Evolutionary conservation across 1,139 yeast genomes (phyloP), one percentile per base, ranked within the genome.

Genomic region (Taphrina deformans): DNA sequence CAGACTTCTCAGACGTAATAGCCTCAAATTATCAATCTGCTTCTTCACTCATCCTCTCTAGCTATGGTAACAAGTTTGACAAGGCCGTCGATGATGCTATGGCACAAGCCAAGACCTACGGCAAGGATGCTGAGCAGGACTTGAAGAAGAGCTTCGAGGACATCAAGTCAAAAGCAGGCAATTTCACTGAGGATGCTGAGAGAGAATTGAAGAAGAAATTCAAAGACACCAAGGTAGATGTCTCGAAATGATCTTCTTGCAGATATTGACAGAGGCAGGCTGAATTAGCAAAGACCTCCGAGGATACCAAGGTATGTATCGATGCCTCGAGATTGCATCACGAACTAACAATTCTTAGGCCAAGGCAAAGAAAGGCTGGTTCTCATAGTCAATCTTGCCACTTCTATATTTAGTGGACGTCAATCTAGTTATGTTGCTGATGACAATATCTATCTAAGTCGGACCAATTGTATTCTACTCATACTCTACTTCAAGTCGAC

Each of bases 21-120:
- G 21, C 16, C 45, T 7, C 14, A n/a, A 18, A 40, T 40, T 40
- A 29, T 6, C 6, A 6, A 29, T 10, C 6, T 29, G 6, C 33
- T 6, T 10, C 33, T 10, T 29, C 10, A 29, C 33, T 29, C 33
- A 29, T 29, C 5, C 21, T n/a, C 10, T 51, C 44, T 10, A 51
- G 55, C 35, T 53, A 53, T 27, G 63, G 63, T 18, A 59, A 59
- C 63, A 50, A 48, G 41, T 59, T 59, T 23, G 63, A 59, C 50
- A 50, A 48, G 33, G 63, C 63, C 10, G 63, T 59, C n/a, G 63
- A 59, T 23, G 46, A 59, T 29, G 63, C 63, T 33, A 48, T 59
- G 55, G 63, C 55, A 16, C 55, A 59, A 31, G 63, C 63, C 40
- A 59, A 59, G 51, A 33, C 53, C 14, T 50, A 50, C 33, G 63